Percentiles rank a stretch among this genome's conserved stretches.
Evolutionary conservation across 1,139 yeast genomes (phyloP).

Genomic region (Yamadazyma songkhlaensis): DNA sequence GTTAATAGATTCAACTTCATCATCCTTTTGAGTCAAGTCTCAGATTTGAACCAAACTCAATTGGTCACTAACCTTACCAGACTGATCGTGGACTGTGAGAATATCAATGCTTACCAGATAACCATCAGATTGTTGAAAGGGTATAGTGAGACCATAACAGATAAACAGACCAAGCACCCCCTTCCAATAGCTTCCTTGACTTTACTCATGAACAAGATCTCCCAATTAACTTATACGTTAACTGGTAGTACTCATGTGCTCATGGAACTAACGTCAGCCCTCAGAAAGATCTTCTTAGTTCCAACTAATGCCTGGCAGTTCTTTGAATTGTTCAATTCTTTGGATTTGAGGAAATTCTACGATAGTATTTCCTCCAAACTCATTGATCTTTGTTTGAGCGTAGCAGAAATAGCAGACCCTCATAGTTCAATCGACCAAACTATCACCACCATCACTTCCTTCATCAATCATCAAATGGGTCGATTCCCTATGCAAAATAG

Average conservation of each 20-base stretch:
- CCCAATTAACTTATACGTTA: constrained; percentile 11
- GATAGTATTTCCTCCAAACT: constrained; percentile 12
- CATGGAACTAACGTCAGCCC: constrained; percentile 10
- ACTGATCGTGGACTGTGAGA: constrained; percentile 23
- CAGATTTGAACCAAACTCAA: constrained; percentile 31
- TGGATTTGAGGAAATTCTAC: constrained; percentile 10
- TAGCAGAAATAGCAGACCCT: no score
- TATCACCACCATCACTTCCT: constrained; percentile 6
- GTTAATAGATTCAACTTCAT: constrained; percentile 39
- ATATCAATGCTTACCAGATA: constrained; percentile 24
- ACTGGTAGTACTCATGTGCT: constrained; percentile 21
- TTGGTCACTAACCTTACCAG: constrained; percentile 27
- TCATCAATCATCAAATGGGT: constrained; percentile 31
- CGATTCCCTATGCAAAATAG: constrained; percentile 30
- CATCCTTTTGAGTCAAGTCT: constrained; percentile 31
- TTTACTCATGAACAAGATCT: constrained; percentile 14
- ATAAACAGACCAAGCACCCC: no score
- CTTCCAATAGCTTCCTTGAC: constrained; percentile 24
- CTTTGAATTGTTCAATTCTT: constrained; percentile 5
- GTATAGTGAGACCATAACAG: constrained; percentile 18
- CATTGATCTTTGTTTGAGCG: constrained; percentile 6
- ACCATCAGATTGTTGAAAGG: constrained; percentile 22
- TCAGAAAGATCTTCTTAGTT: constrained; percentile 7
- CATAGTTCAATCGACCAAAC: neutral
- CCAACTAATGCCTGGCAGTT: constrained; percentile 5